Evolutionary conservation across 192 early-diverging fungal genomes (phyloP).

Genomic region (Cladochytrium replicatum): DNA sequence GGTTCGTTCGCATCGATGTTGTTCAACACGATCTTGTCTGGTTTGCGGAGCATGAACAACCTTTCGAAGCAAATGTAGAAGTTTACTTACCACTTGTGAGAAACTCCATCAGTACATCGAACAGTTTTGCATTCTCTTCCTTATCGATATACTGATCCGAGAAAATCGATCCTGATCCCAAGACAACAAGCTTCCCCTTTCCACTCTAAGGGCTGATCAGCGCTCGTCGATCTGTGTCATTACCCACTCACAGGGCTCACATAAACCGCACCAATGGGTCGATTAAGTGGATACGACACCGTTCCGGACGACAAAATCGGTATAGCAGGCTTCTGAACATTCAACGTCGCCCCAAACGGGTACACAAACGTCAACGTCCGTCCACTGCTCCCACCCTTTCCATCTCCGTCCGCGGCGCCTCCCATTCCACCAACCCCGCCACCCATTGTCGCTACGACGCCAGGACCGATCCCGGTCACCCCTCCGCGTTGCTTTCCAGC

Average conservation of each 20-base stretch:
- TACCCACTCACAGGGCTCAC: slow-evolving; percentile 22
- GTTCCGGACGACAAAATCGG: slow-evolving; percentile 49
- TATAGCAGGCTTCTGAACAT: slow-evolving; percentile 54
- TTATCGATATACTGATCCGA: slow-evolving; percentile 52
- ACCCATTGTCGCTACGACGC: slow-evolving; percentile 6
- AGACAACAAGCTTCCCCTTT: slow-evolving; percentile 41
- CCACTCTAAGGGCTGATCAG: slow-evolving; percentile 11
- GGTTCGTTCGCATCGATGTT: slow-evolving; percentile 55
- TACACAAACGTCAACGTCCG: slow-evolving; percentile 39
- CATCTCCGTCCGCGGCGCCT: slow-evolving; percentile 1
- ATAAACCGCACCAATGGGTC: slow-evolving; percentile 47
- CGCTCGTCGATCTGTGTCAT: slow-evolving; percentile 1
- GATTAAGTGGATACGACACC: slow-evolving; percentile 49
- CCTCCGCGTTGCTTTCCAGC: slow-evolving; percentile 34
- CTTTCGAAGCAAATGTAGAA: neutral
- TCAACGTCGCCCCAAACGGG: slow-evolving; percentile 51
- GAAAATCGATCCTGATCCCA: slow-evolving; percentile 48
- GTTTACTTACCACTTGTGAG: slow-evolving; percentile 31
- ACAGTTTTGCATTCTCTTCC: slow-evolving; percentile 51
- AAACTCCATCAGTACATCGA: slow-evolving; percentile 49
- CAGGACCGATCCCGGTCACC: slow-evolving; percentile 2
- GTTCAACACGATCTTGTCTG: slow-evolving; percentile 45
- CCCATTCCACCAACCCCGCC: slow-evolving; percentile 11
- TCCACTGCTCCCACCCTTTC: neutral
- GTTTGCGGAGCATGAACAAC: slow-evolving; percentile 1